Evolutionary conservation across 1,139 yeast genomes (phyloP).

Genomic region (Blastobotrys capitulatus): DNA sequence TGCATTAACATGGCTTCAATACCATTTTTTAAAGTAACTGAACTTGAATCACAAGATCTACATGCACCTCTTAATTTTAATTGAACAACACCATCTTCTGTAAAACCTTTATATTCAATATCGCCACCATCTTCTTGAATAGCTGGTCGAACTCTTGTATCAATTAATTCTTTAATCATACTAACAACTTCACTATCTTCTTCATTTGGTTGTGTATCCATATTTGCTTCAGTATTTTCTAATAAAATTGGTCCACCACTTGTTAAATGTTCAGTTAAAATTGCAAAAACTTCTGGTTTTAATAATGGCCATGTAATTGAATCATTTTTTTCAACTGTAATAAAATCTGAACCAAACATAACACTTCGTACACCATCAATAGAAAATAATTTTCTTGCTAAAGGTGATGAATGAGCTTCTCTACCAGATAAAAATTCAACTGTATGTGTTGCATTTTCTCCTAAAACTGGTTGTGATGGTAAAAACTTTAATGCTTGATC

Average conservation of each 20-base stretch:
- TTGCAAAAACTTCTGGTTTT: constrained; percentile 83
- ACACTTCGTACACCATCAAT: constrained; percentile 81
- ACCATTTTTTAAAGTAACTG: constrained; percentile 74
- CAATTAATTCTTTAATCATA: constrained; percentile 88
- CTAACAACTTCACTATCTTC: constrained; percentile 76
- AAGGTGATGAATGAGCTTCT: constrained; percentile 70
- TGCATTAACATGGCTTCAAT: constrained; percentile 82
- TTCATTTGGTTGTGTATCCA: constrained; percentile 44
- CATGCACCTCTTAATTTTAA: constrained; percentile 80
- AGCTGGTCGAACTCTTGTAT: constrained; percentile 94
- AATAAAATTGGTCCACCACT: constrained; percentile 55
- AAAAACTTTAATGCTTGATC: constrained; percentile 86
- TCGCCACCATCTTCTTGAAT: constrained; percentile 78
- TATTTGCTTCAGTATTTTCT: constrained; percentile 47
- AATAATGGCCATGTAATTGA: constrained; percentile 63
- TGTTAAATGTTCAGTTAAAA: constrained; percentile 76
- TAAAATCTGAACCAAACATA: constrained; percentile 83
- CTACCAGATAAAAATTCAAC: constrained; percentile 64
- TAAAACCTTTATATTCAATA: constrained; percentile 61
- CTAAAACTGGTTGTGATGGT: constrained; percentile 60
- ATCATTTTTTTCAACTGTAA: constrained; percentile 71
- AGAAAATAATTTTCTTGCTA: constrained; percentile 73
- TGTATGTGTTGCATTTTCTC: constrained; percentile 41
- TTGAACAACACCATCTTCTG: constrained; percentile 66
- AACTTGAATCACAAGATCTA: constrained; percentile 69